Percentiles rank a stretch among this genome's conserved stretches.
phyloP scores from a whole-genome alignment of 305 asterid genomes.

The Fraxinus sp. region DNA sequence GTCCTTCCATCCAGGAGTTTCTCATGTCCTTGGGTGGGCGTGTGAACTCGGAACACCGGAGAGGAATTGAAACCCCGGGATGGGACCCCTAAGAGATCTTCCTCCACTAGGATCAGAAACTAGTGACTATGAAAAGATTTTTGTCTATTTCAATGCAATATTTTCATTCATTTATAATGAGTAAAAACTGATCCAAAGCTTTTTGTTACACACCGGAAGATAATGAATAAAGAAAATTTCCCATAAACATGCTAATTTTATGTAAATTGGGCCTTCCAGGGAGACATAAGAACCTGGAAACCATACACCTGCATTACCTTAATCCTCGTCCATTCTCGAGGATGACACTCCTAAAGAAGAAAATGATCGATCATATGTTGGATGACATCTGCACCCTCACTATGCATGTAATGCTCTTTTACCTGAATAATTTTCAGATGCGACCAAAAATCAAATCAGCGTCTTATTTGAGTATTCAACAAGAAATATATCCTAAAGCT shows the following conservation, averaged over 20 bases:
- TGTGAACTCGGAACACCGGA: too few relatives aligned
- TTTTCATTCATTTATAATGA: not conserved
- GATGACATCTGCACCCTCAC: slow-evolving; percentile 89
- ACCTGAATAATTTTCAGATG: slow-evolving; percentile 46
- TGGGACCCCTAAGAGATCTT: not conserved
- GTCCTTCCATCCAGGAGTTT: too few relatives aligned
- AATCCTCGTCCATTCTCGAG: not conserved
- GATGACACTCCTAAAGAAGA: slow-evolving; percentile 34
- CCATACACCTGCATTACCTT: slow-evolving; percentile 4
- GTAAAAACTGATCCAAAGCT: not conserved
- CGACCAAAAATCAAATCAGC: slow-evolving; percentile 2
- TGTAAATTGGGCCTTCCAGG: not conserved
- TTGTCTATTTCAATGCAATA: not conserved
- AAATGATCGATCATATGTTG: slow-evolving; percentile 95
- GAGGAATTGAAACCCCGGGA: too few relatives aligned
- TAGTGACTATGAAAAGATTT: not conserved
- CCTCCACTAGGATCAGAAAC: not conserved
- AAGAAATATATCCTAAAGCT: not conserved
- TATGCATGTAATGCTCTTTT: slow-evolving; percentile 62
- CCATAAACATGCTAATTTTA: not conserved
- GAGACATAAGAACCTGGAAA: not conserved
- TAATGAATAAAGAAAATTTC: not conserved
- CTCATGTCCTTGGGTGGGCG: too few relatives aligned
- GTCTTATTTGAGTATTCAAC: not conserved
- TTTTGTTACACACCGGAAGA: not conserved